Evolutionary conservation across 345 rosid genomes (phyloP).

Genomic region (Eucalyptus decipiens): DNA sequence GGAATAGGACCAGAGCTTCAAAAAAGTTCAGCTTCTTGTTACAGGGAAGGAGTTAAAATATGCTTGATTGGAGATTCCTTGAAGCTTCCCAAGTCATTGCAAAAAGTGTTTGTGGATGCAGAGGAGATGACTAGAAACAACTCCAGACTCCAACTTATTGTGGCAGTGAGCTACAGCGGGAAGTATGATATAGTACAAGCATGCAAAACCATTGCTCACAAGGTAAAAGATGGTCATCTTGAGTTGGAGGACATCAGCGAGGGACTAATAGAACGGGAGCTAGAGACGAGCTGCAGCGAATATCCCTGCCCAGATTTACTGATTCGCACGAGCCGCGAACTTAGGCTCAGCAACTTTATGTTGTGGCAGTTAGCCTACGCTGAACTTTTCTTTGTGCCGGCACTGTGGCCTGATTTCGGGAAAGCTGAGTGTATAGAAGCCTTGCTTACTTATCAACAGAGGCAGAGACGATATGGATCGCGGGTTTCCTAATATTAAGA

Average conservation of each 20-base stretch:
- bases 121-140: slow-evolving; percentile 39
- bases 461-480: slow-evolving; percentile 63
- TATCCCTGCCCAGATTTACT: slow-evolving; percentile 60
- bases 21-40: neutral
- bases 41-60: slow-evolving; percentile 35
- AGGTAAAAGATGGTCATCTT: slow-evolving; percentile 36
- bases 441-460: slow-evolving; percentile 49
- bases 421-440: slow-evolving; percentile 43
- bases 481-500: slow-evolving; percentile 9
- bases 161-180: slow-evolving; percentile 76
- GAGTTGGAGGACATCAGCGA: slow-evolving; percentile 42
- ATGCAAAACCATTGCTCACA: slow-evolving; percentile 41
- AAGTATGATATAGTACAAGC: slow-evolving; percentile 64
- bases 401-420: slow-evolving; percentile 83
- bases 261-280: slow-evolving; percentile 43
- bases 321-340: slow-evolving; percentile 72
- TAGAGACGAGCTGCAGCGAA: slow-evolving; percentile 52
- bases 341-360: slow-evolving; percentile 72
- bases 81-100: slow-evolving; percentile 35
- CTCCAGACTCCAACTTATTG: slow-evolving; percentile 44
- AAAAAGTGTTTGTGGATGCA: slow-evolving; percentile 12
- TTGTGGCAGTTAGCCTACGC: slow-evolving; percentile 82
- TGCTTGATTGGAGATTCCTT: slow-evolving; percentile 60
- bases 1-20: neutral
- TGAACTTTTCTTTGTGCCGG: slow-evolving; percentile 51